Percentiles rank a stretch among this genome's conserved stretches.
These are phyloP conservation scores for Lanmaoa rubissima DNA, from an alignment of 768 basidiomycete species.

Conservation along the genomic window DNA sequence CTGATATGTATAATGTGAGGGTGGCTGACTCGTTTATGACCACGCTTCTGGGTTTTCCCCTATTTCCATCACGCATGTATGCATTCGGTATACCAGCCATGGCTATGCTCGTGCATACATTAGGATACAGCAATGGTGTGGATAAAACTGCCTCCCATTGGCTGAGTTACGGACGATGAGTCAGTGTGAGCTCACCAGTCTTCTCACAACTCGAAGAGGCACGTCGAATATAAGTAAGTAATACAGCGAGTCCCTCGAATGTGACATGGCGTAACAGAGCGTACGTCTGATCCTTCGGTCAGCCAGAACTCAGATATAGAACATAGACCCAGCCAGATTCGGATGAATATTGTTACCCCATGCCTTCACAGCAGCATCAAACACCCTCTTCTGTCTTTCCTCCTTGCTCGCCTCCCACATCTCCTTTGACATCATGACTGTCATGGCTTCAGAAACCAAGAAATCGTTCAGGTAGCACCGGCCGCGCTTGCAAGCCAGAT, in stretches of 20 bases:
- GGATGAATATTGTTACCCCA: conserved; percentile 59
- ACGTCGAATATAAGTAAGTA: not conserved
- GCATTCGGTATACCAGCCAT: too few relatives aligned
- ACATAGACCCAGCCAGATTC: conserved; percentile 62
- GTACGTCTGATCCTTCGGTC: not conserved
- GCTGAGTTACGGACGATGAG: not conserved
- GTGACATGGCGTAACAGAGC: not conserved
- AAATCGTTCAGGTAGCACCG: conserved; percentile 74
- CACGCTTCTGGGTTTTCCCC: not conserved
- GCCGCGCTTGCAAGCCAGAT: conserved; percentile 78
- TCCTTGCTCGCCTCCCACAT: conserved; percentile 31
- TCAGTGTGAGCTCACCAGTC: not conserved
- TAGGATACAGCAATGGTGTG: not conserved
- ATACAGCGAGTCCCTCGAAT: not conserved
- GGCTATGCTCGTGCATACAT: not conserved
- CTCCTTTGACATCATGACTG: conserved; percentile 35
- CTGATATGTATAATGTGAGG: not conserved
- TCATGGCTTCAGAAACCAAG: conserved; percentile 51
- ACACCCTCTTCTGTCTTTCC: conserved; percentile 20
- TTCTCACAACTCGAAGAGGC: not conserved
- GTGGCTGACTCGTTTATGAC: not conserved
- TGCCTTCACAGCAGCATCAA: conserved; percentile 17
- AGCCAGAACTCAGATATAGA: conserved; percentile 52
- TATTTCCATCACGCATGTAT: not conserved
- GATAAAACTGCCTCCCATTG: not conserved